Evolutionary conservation across 2,329 filamentous ascomycete species (phyloP).

Genomic region (Knufia fluminis): DNA sequence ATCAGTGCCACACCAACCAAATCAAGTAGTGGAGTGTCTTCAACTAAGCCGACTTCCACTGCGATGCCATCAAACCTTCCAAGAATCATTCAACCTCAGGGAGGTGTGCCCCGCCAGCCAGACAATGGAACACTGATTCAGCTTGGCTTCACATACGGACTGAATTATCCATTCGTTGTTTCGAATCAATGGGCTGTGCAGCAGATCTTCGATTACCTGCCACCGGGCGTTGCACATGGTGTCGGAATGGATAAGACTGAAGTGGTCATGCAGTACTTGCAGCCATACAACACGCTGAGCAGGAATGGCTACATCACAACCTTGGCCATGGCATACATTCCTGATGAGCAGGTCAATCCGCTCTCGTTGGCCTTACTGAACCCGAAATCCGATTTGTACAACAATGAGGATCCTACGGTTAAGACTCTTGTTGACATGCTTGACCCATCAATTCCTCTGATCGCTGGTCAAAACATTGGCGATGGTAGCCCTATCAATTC

Average conservation of each 20-base stretch:
- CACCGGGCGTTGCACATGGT: slow-evolving; percentile 58
- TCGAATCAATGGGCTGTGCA: slow-evolving; percentile 60
- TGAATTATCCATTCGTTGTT: slow-evolving; percentile 80
- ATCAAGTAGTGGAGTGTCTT: slow-evolving; percentile 27
- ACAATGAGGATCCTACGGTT: slow-evolving; percentile 56
- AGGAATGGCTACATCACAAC: slow-evolving; percentile 73
- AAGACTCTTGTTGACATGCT: slow-evolving; percentile 68
- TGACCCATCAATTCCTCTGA: slow-evolving; percentile 70
- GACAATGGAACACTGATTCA: slow-evolving; percentile 64
- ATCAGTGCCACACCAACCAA: slow-evolving; percentile 24
- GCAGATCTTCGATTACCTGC: slow-evolving; percentile 77
- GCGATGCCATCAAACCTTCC: slow-evolving; percentile 59
- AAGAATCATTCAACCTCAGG: slow-evolving; percentile 63
- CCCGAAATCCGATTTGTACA: slow-evolving; percentile 65
- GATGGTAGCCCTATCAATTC: slow-evolving; percentile 30
- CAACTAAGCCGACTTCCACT: slow-evolving; percentile 35
- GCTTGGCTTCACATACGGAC: slow-evolving; percentile 68
- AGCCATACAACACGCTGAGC: slow-evolving; percentile 40
- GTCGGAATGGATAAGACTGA: slow-evolving; percentile 36
- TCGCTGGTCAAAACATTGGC: slow-evolving; percentile 39
- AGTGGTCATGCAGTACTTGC: slow-evolving; percentile 24
- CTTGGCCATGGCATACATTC: slow-evolving; percentile 66
- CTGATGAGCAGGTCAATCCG: slow-evolving; percentile 56
- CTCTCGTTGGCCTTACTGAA: slow-evolving; percentile 62
- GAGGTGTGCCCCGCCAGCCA: slow-evolving; percentile 48